These are phyloP conservation scores for Ustilago vetiveriae DNA, from an alignment of 1,284 basidiomycete genomes.

Conservation along the genomic window DNA sequence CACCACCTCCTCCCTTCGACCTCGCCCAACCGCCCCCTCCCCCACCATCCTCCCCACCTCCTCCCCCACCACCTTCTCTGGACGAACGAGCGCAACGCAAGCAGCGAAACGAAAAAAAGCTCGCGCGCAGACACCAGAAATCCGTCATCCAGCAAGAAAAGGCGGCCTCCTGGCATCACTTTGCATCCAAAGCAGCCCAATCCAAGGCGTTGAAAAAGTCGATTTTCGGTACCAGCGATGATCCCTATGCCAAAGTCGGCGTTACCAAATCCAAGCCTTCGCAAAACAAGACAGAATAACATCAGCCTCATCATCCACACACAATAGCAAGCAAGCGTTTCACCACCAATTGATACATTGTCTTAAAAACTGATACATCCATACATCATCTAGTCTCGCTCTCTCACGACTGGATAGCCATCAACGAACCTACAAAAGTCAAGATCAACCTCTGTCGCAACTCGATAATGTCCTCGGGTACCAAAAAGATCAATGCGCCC, in stretches of 20 bases:
- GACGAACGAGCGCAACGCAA: conserved; percentile 68
- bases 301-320: too few species aligned
- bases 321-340: too few species aligned
- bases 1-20: conserved; percentile 67
- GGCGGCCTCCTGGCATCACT: conserved; percentile 95
- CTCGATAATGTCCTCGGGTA: conserved; percentile 79
- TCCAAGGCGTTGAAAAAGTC: conserved; percentile 80
- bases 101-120: conserved; percentile 94
- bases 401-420: conserved; percentile 38
- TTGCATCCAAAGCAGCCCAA: conserved; percentile 75
- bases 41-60: not conserved
- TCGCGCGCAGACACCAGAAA: conserved; percentile 84
- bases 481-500: conserved; percentile 95
- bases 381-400: not conserved
- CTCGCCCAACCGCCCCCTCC: conserved; percentile 58
- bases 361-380: not conserved
- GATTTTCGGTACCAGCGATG: conserved; percentile 96
- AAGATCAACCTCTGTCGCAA: conserved; percentile 68
- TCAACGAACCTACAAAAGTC: conserved; percentile 72
- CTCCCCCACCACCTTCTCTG: not conserved
- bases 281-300: too few species aligned
- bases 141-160: conserved; percentile 88
- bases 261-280: conserved; percentile 66
- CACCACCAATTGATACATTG: too few species aligned
- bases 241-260: conserved; percentile 79